phyloP scores from a whole-genome alignment of 2,329 filamentous ascomycete species.

The Epichloe sibirici region DNA sequence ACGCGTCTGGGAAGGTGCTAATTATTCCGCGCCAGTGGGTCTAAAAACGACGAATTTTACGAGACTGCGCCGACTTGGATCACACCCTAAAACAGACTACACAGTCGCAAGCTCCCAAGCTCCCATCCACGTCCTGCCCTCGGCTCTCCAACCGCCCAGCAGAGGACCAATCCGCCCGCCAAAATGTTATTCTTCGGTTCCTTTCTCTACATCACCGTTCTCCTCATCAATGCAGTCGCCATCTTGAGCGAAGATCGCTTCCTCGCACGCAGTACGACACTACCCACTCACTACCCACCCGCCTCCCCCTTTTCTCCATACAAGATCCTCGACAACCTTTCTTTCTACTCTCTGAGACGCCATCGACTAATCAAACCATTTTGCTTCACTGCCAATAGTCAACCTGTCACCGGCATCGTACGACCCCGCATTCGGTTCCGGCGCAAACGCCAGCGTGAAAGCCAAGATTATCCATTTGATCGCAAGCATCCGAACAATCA shows the following conservation, averaged over 20 bases:
- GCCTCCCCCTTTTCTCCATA: not conserved
- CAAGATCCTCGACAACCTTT: too few species aligned
- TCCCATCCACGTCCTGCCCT: not conserved
- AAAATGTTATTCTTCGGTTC: constrained; percentile 58
- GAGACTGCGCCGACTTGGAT: too few species aligned
- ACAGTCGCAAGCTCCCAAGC: not conserved
- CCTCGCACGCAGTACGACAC: constrained; percentile 49
- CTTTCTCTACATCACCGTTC: constrained; percentile 66
- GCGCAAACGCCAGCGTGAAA: constrained; percentile 66
- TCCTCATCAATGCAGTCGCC: constrained; percentile 87
- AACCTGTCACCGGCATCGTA: constrained; percentile 61
- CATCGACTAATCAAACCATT: not conserved
- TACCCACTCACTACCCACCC: not conserved
- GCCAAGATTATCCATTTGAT: constrained; percentile 83
- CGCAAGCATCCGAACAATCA: constrained; percentile 77
- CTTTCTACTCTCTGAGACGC: not conserved
- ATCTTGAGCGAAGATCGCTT: constrained; percentile 93
- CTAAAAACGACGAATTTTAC: too few species aligned
- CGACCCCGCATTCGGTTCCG: constrained; percentile 68
- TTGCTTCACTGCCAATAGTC: constrained; percentile 28
- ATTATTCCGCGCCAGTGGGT: too few species aligned
- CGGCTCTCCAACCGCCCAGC: not conserved
- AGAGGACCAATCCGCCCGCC: constrained; percentile 3
- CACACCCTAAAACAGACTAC: too few species aligned
- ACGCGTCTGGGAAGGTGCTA: too few species aligned